phyloP scores from a whole-genome alignment of 192 early-diverging fungal species.

The Entomortierella parvispora region DNA sequence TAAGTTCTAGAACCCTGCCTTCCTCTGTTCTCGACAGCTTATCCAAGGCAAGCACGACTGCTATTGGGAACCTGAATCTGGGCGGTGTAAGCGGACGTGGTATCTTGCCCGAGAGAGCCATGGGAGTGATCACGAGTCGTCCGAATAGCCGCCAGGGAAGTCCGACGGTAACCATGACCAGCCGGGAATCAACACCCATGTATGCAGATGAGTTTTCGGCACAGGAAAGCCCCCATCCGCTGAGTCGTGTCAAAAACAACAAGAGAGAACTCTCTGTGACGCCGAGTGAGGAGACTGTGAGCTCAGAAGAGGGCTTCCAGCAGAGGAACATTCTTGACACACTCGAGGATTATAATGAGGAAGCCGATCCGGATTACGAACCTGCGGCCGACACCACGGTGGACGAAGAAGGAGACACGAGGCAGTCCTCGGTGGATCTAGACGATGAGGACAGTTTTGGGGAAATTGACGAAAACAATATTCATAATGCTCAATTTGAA shows the following conservation, averaged over 20 bases:
- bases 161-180: constrained; percentile 5
- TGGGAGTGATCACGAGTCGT: constrained; percentile 25
- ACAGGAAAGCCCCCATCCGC: background rate
- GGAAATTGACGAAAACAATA: constrained; percentile 50
- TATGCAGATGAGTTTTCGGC: background rate
- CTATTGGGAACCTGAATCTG: constrained; percentile 24
- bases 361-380: constrained; percentile 25
- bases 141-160: constrained; percentile 39
- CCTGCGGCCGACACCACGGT: constrained; percentile 16
- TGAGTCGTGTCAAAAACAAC: background rate
- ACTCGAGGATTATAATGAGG: constrained; percentile 4
- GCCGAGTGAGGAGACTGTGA: constrained; percentile 7
- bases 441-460: constrained; percentile 36
- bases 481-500: constrained; percentile 25
- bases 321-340: constrained; percentile 12
- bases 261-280: background rate
- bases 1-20: background rate
- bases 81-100: background rate
- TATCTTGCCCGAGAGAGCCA: constrained; percentile 2
- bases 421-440: constrained; percentile 21
- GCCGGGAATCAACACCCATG: constrained; percentile 2
- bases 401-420: constrained; percentile 5
- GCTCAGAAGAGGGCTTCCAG: background rate
- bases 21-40: constrained; percentile 1
- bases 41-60: constrained; percentile 3